Conservation (phyloP, 2,329 filamentous ascomycete species). For the Fusarium denticulatum region DNA sequence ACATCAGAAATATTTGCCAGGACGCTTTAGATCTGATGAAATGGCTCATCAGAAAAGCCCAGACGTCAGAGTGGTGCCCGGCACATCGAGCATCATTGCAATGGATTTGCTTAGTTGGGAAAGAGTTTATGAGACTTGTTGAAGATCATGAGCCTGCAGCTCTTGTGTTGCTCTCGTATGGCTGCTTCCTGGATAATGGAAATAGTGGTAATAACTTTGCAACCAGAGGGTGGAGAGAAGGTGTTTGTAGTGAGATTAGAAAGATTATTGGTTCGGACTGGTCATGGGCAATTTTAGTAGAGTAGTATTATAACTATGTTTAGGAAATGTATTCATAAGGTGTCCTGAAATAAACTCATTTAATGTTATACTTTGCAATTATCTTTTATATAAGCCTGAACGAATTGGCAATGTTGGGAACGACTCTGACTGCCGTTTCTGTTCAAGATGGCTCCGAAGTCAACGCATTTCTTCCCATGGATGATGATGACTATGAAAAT, state of each 20-base stretch:
- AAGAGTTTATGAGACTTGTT: not conserved
- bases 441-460: no score
- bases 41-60: not conserved
- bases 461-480: no score
- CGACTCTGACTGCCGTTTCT: no score
- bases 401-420: no score
- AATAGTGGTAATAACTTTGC: not conserved
- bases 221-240: not conserved
- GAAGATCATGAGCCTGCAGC: not conserved
- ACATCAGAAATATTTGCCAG: not conserved
- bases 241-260: not conserved
- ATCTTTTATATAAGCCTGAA: no score
- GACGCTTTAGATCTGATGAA: not conserved
- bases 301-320: no score
- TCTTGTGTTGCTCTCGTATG: not conserved
- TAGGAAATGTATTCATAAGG: no score
- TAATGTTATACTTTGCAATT: no score
- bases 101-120: not conserved
- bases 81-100: not conserved
- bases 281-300: not conserved
- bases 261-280: not conserved
- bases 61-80: not conserved
- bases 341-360: no score
- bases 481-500: no score
- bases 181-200: not conserved